Percentiles rank a stretch among this genome's conserved stretches.
Evolutionary conservation across 192 early-diverging fungal species (phyloP).

Genomic region (Fimicolochytrium jonesii): DNA sequence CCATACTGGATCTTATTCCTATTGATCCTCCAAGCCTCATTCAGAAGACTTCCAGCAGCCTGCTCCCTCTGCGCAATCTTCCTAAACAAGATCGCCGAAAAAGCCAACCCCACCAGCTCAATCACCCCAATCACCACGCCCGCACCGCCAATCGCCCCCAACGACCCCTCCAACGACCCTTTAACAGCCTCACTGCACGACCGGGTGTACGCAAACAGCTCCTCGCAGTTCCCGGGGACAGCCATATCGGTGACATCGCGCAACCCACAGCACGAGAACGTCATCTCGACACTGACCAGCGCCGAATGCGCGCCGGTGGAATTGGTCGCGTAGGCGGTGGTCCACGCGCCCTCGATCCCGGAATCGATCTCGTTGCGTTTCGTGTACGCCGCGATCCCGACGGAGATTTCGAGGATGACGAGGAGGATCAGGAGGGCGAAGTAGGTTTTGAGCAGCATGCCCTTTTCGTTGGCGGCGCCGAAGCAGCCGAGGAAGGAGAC

Average conservation of each 20-base stretch:
- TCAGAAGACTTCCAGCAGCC: constrained; percentile 38
- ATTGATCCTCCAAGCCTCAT: constrained; percentile 57
- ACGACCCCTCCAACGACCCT: constrained; percentile 24
- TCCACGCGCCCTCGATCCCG: constrained; percentile 73
- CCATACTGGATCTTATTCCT: constrained; percentile 55
- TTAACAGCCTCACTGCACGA: constrained; percentile 30
- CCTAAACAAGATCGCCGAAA: constrained; percentile 44
- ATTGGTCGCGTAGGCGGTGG: constrained; percentile 36
- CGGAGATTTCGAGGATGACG: constrained; percentile 46
- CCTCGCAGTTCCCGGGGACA: not conserved
- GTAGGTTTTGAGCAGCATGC: constrained; percentile 59
- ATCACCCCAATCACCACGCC: constrained; percentile 50
- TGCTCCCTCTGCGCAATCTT: constrained; percentile 48
- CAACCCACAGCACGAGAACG: constrained; percentile 48
- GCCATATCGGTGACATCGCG: constrained; percentile 16
- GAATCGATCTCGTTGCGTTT: constrained; percentile 53
- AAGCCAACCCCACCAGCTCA: constrained; percentile 47
- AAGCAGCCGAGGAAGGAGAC: constrained; percentile 56
- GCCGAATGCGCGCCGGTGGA: constrained; percentile 8
- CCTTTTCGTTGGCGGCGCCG: constrained; percentile 61
- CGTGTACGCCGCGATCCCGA: constrained; percentile 51
- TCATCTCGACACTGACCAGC: constrained; percentile 14
- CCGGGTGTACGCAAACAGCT: constrained; percentile 1
- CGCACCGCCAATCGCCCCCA: constrained; percentile 48
- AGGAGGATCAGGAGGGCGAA: constrained; percentile 49